phyloP scores from a whole-genome alignment of 164 flowering plant genomes.

The Litsea cubeba region DNA sequence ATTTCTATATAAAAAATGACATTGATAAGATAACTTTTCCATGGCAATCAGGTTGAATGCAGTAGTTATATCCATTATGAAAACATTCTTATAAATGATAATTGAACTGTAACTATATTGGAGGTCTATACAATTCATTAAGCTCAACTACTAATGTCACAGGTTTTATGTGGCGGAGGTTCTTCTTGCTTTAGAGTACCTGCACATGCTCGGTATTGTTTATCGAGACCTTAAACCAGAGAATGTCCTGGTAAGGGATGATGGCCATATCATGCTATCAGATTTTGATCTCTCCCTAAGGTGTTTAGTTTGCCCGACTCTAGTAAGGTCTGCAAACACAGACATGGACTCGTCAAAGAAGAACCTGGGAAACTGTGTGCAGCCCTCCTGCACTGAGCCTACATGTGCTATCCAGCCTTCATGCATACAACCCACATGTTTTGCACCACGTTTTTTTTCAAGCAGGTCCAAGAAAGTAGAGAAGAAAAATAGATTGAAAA shows the following conservation, averaged over 20 bases:
- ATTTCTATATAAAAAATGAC: not conserved
- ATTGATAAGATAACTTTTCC: not conserved
- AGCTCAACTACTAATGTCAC: not conserved
- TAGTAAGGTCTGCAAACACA: conserved; percentile 28
- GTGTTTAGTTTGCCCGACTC: conserved; percentile 71
- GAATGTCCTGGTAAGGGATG: conserved; percentile 73
- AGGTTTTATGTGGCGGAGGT: conserved; percentile 86
- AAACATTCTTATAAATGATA: too few relatives aligned
- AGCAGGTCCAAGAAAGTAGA: conserved; percentile 50
- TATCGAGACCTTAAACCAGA: conserved; percentile 88
- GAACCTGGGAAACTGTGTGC: conserved; percentile 6
- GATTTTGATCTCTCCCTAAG: conserved; percentile 86
- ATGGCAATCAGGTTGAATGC: not conserved
- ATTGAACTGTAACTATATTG: not conserved
- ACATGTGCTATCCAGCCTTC: conserved; percentile 33
- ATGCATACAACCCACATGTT: conserved; percentile 14
- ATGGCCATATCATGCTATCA: conserved; percentile 90
- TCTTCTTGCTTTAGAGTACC: conserved; percentile 72
- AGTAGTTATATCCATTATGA: not conserved
- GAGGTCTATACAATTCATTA: not conserved
- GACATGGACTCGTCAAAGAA: conserved; percentile 11
- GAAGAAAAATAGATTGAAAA: conserved; percentile 8
- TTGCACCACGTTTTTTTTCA: conserved; percentile 10
- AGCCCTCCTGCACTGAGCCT: conserved; percentile 58
- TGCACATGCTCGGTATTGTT: conserved; percentile 87